Evolutionary conservation across 225 moss, liverwort and hornwort species (phyloP).

Genomic region (Rhytidiadelphus loreus): DNA sequence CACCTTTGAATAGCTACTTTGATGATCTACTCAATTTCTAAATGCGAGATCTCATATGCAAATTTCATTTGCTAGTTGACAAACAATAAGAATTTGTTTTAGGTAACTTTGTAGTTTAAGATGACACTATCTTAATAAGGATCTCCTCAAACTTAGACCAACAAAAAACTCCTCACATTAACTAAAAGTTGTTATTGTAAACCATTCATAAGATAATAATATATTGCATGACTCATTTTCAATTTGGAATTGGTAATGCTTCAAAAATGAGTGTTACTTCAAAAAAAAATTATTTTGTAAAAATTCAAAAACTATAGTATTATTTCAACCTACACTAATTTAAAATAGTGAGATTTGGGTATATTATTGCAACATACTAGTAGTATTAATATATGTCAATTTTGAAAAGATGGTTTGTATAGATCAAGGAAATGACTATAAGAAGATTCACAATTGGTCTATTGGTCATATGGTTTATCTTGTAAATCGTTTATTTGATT

Average conservation of each 20-base stretch:
- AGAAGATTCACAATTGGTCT: background rate
- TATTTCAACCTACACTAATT: background rate
- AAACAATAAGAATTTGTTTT: background rate
- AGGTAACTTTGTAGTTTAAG: fast-evolving
- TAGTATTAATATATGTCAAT: background rate
- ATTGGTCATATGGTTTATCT: background rate
- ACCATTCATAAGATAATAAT: background rate
- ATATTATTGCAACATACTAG: background rate
- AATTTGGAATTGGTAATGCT: background rate
- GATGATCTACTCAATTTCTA: background rate
- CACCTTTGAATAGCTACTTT: background rate
- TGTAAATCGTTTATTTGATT: background rate
- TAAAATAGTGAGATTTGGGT: background rate
- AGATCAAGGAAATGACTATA: background rate
- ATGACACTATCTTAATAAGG: background rate
- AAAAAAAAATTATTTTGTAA: background rate
- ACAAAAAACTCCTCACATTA: background rate
- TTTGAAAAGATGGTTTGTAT: background rate
- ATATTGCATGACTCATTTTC: background rate
- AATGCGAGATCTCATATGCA: background rate
- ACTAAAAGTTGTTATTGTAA: too few relatives aligned
- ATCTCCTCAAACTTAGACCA: background rate
- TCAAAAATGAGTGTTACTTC: background rate
- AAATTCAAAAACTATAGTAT: background rate
- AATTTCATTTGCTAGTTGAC: background rate